Evolutionary conservation across 2,329 filamentous ascomycete genomes (phyloP).

Genomic region (Plenodomus tracheiphilus): DNA sequence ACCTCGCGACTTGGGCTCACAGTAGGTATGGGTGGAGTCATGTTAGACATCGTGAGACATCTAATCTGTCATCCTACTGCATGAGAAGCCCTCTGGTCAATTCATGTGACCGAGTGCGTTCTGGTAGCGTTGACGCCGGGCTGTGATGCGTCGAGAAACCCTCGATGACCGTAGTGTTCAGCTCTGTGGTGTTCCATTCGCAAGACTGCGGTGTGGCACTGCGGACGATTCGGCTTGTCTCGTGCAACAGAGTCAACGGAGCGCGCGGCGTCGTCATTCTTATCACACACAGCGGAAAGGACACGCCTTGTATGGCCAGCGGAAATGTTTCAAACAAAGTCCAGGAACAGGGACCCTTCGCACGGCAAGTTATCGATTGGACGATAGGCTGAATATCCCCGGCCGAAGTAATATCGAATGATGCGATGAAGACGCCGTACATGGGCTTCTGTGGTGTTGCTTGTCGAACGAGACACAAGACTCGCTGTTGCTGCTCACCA

Average conservation of each 20-base stretch:
- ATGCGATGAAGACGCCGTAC: conserved; percentile 2
- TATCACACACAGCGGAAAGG: conserved; percentile 19
- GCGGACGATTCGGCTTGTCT: conserved; percentile 32
- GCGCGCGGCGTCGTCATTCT: conserved; percentile 22
- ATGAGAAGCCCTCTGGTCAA: background rate
- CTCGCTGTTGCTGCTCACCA: conserved; percentile 9
- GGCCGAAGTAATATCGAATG: conserved; percentile 24
- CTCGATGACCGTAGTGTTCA: conserved; percentile 14
- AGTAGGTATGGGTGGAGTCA: conserved; percentile 8
- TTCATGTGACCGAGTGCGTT: background rate
- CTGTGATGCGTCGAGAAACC: conserved; percentile 28
- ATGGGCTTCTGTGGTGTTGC: conserved; percentile 11
- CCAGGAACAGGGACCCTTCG: conserved; percentile 11
- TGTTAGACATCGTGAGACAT: conserved; percentile 12
- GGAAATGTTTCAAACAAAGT: conserved; percentile 39
- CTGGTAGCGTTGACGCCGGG: conserved; percentile 12
- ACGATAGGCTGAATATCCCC: conserved; percentile 29
- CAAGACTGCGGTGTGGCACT: conserved; percentile 32
- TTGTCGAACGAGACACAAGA: conserved; percentile 1
- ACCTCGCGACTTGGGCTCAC: conserved; percentile 1
- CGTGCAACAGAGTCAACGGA: conserved; percentile 15
- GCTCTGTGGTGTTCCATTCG: conserved; percentile 19
- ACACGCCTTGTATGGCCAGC: conserved; percentile 28
- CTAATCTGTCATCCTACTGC: conserved; percentile 16
- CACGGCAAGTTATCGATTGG: conserved; percentile 39